Evolutionary conservation across 2,329 filamentous ascomycete species (phyloP).

Genomic region (Colletotrichum plurivorum): DNA sequence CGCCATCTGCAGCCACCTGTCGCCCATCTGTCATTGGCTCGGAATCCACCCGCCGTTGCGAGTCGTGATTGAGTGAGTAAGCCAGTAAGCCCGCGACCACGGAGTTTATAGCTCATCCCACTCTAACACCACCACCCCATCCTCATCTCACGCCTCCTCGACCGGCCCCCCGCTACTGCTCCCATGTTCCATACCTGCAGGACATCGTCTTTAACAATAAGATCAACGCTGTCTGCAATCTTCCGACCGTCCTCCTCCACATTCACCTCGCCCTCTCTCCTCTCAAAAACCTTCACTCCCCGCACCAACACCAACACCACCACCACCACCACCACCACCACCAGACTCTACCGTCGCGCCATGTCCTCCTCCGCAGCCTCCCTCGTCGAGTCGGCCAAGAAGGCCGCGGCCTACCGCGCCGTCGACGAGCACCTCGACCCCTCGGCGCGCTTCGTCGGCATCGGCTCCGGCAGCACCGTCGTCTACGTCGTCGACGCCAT

Average conservation of each 20-base stretch:
- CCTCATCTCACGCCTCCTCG: not conserved
- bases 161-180: not conserved
- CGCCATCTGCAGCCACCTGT: slow-evolving; percentile 7
- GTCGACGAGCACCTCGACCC: slow-evolving; percentile 80
- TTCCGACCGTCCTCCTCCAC: not conserved
- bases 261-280: not conserved
- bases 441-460: slow-evolving; percentile 77
- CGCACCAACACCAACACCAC: not conserved
- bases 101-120: slow-evolving; percentile 37
- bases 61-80: slow-evolving; percentile 20
- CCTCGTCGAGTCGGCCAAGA: slow-evolving; percentile 80
- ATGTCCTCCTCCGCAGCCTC: slow-evolving; percentile 55
- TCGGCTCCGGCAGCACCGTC: slow-evolving; percentile 86
- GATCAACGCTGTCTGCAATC: slow-evolving; percentile 17
- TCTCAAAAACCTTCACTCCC: slow-evolving; percentile 6
- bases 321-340: not conserved
- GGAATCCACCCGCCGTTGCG: slow-evolving; percentile 14
- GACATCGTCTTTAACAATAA: slow-evolving; percentile 26
- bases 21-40: not conserved
- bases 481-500: slow-evolving; percentile 90
- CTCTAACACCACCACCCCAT: slow-evolving; percentile 33
- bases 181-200: slow-evolving; percentile 30
- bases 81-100: slow-evolving; percentile 29
- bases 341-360: slow-evolving; percentile 40
- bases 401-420: slow-evolving; percentile 80